Percentiles rank a stretch among this genome's conserved stretches.
Evolutionary conservation across 768 basidiomycete species (phyloP).

Genomic region (Termitomyces sp.): DNA sequence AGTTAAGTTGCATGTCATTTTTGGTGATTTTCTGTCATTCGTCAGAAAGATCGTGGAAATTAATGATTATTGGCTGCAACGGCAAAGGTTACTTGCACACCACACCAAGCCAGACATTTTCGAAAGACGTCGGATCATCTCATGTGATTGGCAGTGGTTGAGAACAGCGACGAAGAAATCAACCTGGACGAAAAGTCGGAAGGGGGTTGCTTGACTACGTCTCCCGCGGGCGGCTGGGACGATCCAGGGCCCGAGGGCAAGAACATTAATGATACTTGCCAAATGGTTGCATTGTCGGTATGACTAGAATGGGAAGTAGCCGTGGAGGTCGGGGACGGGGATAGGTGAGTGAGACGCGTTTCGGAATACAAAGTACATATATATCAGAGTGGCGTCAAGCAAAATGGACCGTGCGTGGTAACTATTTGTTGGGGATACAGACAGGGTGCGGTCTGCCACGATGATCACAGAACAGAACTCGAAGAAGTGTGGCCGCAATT

Average conservation of each 20-base stretch:
- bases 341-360: slow-evolving; percentile 7
- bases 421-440: background rate
- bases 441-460: background rate
- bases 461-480: background rate
- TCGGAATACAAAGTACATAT: slow-evolving; percentile 9
- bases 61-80: background rate
- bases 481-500: slow-evolving; percentile 9
- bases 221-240: background rate
- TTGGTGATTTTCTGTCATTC: background rate
- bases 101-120: background rate
- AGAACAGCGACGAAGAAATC: background rate
- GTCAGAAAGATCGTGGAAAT: background rate
- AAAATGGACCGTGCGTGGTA: slow-evolving; percentile 11
- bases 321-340: slow-evolving; percentile 5
- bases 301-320: slow-evolving; percentile 7
- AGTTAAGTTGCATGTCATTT: background rate
- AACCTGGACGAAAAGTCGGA: background rate
- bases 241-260: slow-evolving; percentile 3
- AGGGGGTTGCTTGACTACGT: background rate
- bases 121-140: background rate
- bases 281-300: slow-evolving; percentile 5
- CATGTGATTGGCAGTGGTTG: background rate
- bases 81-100: background rate
- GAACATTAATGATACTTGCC: slow-evolving; percentile 2
- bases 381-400: slow-evolving; percentile 4